These are phyloP conservation scores for Xylaria flabelliformis DNA, from an alignment of 495 filamentous ascomycete genomes.

Conservation along the genomic window DNA sequence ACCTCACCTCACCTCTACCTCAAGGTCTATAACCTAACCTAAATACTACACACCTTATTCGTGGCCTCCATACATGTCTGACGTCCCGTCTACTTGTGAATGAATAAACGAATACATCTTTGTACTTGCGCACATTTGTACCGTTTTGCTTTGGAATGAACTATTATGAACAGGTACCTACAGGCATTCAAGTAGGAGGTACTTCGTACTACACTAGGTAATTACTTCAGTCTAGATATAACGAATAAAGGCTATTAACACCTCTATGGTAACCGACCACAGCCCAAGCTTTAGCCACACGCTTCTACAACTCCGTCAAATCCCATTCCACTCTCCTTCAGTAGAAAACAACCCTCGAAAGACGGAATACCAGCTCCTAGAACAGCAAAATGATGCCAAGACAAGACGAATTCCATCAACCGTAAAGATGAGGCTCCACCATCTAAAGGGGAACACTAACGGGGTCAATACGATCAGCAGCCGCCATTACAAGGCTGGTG, in stretches of 20 bases:
- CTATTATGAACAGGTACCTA: background rate
- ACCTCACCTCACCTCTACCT: background rate
- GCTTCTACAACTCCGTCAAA: background rate
- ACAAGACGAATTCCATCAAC: background rate
- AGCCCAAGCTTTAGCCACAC: background rate
- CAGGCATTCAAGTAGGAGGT: background rate
- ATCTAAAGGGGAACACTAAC: slow-evolving; percentile 18
- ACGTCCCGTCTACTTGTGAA: background rate
- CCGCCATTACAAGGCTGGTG: slow-evolving; percentile 28
- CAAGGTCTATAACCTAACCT: slow-evolving; percentile 16
- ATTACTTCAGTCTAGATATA: background rate
- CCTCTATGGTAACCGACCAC: background rate
- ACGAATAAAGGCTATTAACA: background rate
- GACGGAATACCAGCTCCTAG: background rate
- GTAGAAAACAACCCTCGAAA: background rate
- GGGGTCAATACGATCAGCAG: background rate
- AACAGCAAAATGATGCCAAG: background rate
- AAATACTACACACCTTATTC: slow-evolving; percentile 18
- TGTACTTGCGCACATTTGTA: background rate
- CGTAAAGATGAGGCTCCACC: background rate
- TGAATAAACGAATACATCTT: background rate
- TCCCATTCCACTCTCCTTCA: background rate
- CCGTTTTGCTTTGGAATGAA: background rate
- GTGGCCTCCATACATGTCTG: slow-evolving; percentile 2
- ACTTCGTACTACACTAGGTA: background rate